phyloP scores from a whole-genome alignment of 2,329 filamentous ascomycete species.

The Talaromyces sp. region DNA sequence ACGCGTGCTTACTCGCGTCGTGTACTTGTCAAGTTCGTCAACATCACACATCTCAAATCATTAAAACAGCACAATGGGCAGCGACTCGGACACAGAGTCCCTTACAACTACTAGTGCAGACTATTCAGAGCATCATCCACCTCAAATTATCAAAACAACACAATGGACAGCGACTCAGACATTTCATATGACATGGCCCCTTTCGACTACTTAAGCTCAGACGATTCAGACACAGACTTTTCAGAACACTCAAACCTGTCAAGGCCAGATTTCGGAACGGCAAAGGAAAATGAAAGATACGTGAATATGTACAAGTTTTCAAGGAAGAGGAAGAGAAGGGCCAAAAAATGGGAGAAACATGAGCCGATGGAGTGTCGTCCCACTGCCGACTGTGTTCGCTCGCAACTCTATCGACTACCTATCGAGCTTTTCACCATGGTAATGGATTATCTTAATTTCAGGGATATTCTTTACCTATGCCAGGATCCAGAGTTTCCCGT shows the following conservation, averaged over 20 bases:
- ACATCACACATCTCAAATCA: neutral
- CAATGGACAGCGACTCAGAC: neutral
- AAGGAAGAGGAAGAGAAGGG: neutral
- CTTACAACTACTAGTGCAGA: too few species aligned
- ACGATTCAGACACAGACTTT: neutral
- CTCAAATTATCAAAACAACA: neutral
- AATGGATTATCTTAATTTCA: neutral
- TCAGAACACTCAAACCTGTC: neutral
- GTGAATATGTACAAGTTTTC: neutral
- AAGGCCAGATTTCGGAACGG: too few species aligned
- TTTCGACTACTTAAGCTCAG: too few species aligned
- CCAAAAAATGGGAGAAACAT: neutral
- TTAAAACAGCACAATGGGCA: neutral
- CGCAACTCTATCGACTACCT: neutral
- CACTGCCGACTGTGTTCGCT: neutral
- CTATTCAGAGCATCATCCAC: neutral
- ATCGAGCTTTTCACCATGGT: neutral
- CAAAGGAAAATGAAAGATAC: neutral
- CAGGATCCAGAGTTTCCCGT: conserved; percentile 4
- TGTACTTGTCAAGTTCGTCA: neutral
- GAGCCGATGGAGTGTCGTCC: neutral
- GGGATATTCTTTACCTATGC: neutral
- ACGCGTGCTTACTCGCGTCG: neutral
- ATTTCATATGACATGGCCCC: too few species aligned
- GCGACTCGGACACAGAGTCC: neutral